Percentiles rank a stretch among this genome's conserved stretches.
These are phyloP conservation scores for Potentilla sterilis DNA, from an alignment of 306 rosid genomes.

Conservation along the genomic window DNA sequence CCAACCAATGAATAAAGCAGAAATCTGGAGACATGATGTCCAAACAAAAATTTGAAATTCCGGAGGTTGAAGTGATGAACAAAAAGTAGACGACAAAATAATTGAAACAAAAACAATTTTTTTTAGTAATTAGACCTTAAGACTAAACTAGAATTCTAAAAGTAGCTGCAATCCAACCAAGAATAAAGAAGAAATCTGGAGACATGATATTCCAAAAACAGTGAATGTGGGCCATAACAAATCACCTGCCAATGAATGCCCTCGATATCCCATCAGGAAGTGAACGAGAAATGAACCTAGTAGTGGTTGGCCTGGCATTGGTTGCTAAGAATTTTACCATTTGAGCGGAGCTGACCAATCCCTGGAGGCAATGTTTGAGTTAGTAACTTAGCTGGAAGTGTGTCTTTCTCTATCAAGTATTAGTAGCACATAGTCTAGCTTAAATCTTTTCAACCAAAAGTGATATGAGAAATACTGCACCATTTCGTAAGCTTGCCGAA, in stretches of 20 bases:
- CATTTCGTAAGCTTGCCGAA: slow-evolving; percentile 98
- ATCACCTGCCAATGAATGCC: slow-evolving; percentile 94
- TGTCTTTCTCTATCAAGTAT: background rate
- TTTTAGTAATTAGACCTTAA: background rate
- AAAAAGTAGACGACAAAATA: background rate
- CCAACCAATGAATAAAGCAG: background rate
- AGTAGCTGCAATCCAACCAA: background rate
- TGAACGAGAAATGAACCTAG: slow-evolving; percentile 69
- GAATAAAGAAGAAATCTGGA: background rate
- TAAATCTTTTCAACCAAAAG: slow-evolving; percentile 17
- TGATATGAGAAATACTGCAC: slow-evolving; percentile 34
- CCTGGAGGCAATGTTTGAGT: slow-evolving; percentile 50
- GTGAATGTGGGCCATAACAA: slow-evolving; percentile 3
- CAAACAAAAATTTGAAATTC: background rate
- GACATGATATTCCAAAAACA: background rate
- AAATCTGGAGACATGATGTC: background rate
- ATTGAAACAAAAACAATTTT: background rate
- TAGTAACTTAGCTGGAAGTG: slow-evolving; percentile 29
- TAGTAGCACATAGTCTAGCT: background rate
- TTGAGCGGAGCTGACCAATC: slow-evolving; percentile 97
- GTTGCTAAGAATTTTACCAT: slow-evolving; percentile 82
- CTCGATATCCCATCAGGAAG: slow-evolving; percentile 84
- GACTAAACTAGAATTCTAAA: background rate
- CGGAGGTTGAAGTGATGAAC: background rate
- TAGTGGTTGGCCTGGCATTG: slow-evolving; percentile 88